Evolutionary conservation across 2,329 filamentous ascomycete genomes (phyloP).

Genomic region (Venturia carpophila): DNA sequence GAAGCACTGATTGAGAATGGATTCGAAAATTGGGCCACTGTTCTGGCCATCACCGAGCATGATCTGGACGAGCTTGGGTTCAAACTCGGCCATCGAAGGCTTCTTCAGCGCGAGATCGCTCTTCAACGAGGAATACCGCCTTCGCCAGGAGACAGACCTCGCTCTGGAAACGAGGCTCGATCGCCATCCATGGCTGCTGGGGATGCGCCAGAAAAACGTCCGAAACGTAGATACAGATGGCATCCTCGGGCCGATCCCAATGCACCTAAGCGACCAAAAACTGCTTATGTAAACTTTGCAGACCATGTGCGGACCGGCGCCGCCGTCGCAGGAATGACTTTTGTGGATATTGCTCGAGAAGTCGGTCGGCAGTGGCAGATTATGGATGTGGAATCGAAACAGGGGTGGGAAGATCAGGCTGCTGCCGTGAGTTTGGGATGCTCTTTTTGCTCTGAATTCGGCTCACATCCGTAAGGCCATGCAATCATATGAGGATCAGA

Average conservation of each 20-base stretch:
- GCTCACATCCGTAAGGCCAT: constrained; percentile 4
- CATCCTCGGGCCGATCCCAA: constrained; percentile 13
- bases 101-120: constrained; percentile 21
- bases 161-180: neutral
- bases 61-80: constrained; percentile 20
- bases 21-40: constrained; percentile 21
- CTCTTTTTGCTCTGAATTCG: neutral
- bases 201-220: neutral
- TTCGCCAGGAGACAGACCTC: neutral
- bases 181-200: neutral
- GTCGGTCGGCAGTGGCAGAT: constrained; percentile 14
- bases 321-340: neutral
- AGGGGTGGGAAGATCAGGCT: constrained; percentile 16
- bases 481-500: constrained; percentile 13
- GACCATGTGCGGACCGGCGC: constrained; percentile 10
- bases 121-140: neutral
- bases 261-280: constrained; percentile 18
- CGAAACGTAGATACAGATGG: constrained; percentile 14
- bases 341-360: constrained; percentile 15
- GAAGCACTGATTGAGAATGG: constrained; percentile 20
- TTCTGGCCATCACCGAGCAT: constrained; percentile 21
- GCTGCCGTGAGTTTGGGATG: constrained; percentile 5
- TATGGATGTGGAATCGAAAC: neutral
- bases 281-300: constrained; percentile 17
- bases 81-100: constrained; percentile 20